These are phyloP conservation scores for Sorghum bicolor DNA, from an alignment of 176 grass and related monocot species.

Conservation along the genomic window Sorghum_bicolor_NCBIv3 NC_012870.2:8877001-8877500, in stretches of 20 bases:
- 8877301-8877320: neutral
- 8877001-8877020: neutral
- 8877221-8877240: slow-evolving; percentile 65
- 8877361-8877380: slow-evolving; percentile 94
- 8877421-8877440: slow-evolving; percentile 82
- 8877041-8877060: neutral
- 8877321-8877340: neutral
- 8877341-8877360: slow-evolving; percentile 25
- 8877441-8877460: slow-evolving; percentile 90
- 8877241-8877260: slow-evolving; percentile 94
- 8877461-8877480: slow-evolving; percentile 94
- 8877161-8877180: slow-evolving; percentile 90
- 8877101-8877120: slow-evolving; percentile 65
- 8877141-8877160: slow-evolving; percentile 85
- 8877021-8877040: neutral
- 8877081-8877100: slow-evolving; percentile 82
- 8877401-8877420: slow-evolving; percentile 95
- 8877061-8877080: neutral
- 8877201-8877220: slow-evolving; percentile 92
- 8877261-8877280: neutral
- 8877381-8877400: slow-evolving; percentile 95
- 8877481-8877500: slow-evolving; percentile 69
- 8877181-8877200: slow-evolving; percentile 82
- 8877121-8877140: slow-evolving; percentile 51
- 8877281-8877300: slow-evolving; percentile 21